Evolutionary conservation across 2,329 filamentous ascomycete species (phyloP), one percentile per base, ranked within the genome.

Genomic region (Penicillium sclerotiorum): DNA sequence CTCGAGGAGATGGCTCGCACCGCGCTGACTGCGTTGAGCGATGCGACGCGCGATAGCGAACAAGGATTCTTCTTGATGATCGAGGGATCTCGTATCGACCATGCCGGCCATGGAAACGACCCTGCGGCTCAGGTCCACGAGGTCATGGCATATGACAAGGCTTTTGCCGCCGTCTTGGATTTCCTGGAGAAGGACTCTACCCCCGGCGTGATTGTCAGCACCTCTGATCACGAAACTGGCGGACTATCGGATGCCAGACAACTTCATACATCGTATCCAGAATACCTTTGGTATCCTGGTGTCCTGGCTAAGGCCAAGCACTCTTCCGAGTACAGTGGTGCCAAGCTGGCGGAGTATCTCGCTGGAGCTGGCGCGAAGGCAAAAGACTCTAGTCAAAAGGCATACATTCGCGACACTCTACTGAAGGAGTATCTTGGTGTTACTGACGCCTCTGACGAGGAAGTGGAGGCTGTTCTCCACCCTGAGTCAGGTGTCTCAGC

Each of bases 21-120:
- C 13, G 93, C 94, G 1, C 77, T 99, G 54, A 83, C 80, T 12
- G 85, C 89, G 1, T 81, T 99, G 20, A 87, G 88, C 55, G 84
- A 85, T 51, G 94, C 92, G 0, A 96, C 94, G 0, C 79, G 83
- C 64, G 79, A 92, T 65, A 90, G 83, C 55, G 90, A 97, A 35
- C 85, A 95, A 71, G 94, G 94, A 4, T 99, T 97, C 78, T 99
- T 99, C 74, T 78, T 99, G 61, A 96, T 99, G 93, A 95, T 99
- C 53, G 94, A 99, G 72, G 94, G 92, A 4, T 95, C 90, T 62
- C 82, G 94, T 35, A 97, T 99, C 62, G 94, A 99, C 65, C 94
- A 99, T 68, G 93, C 94, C 4, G 94, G 91, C 6, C 89, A 94
- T 67, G 83, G 82, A 56, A 94, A 94, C 61, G 89, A 94, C 61